Evolutionary conservation across 1,284 basidiomycete species (phyloP).

Genomic region (Amylostereum chailletii): DNA sequence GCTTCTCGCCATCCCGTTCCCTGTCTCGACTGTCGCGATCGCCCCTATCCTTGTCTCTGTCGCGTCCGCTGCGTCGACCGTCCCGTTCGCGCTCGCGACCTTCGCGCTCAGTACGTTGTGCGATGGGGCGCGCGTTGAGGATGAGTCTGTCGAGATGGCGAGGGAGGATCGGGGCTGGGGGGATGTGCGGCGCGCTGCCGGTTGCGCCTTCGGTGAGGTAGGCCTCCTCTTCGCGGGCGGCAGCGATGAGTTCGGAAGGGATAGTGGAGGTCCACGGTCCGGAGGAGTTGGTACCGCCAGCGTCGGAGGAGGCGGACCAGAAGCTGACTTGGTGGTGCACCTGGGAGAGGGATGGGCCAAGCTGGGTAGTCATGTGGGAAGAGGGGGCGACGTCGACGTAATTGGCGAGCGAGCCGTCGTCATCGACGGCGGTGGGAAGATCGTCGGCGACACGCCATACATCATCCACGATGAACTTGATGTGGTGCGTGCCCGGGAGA

Average conservation of each 20-base stretch:
- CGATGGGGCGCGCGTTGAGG: slow-evolving; percentile 51
- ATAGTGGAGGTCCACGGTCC: slow-evolving; percentile 69
- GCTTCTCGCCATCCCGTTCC: neutral
- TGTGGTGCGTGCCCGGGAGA: slow-evolving; percentile 88
- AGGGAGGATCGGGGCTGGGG: slow-evolving; percentile 81
- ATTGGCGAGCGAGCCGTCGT: slow-evolving; percentile 92
- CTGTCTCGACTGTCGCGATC: neutral
- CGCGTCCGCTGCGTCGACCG: slow-evolving; percentile 24
- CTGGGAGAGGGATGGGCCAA: slow-evolving; percentile 15
- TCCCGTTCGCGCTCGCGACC: slow-evolving; percentile 25
- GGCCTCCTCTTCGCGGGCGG: slow-evolving; percentile 78
- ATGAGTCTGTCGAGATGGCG: slow-evolving; percentile 93
- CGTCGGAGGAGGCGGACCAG: slow-evolving; percentile 37
- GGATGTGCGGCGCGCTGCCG: slow-evolving; percentile 56
- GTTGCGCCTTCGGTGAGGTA: slow-evolving; percentile 36
- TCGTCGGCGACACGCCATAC: slow-evolving; percentile 74
- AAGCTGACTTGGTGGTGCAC: slow-evolving; percentile 31
- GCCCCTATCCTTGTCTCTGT: neutral
- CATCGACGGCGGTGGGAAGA: slow-evolving; percentile 87
- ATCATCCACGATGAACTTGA: slow-evolving; percentile 95
- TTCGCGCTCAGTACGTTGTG: slow-evolving; percentile 12
- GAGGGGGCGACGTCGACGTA: slow-evolving; percentile 63
- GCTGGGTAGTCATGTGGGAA: slow-evolving; percentile 19
- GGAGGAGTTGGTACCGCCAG: slow-evolving; percentile 19
- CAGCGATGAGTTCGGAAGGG: slow-evolving; percentile 66